Evolutionary conservation across 768 basidiomycete species (phyloP), one percentile per base, ranked within the genome.

Genomic region (Trametes elegans): DNA sequence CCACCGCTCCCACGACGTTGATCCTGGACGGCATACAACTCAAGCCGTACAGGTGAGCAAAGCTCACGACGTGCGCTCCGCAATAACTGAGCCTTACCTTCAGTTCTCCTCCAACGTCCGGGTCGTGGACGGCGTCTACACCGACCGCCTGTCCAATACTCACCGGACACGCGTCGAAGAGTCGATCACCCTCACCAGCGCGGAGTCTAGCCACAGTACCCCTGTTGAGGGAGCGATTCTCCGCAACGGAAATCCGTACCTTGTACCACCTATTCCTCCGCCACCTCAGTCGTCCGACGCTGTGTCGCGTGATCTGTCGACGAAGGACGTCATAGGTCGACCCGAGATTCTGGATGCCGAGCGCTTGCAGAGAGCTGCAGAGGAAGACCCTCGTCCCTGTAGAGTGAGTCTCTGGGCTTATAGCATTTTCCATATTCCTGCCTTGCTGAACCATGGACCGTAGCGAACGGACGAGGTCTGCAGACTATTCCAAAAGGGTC

Each of bases 401-500:
- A 44, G 51, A 21, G 51, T 53, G 9, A 28, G 51, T 53, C 2
- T n/a, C n/a, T n/a, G 13, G 3, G 5, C 40, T 13, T 11, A 11
- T 21, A 26, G 26, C 24, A 26, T 21, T 34, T 19, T 2, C 5
- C 19, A n/a, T 4, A 4, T 2, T 14, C 13, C 11, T 1, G 32
- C 19, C 0, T 1, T 31, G 11, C 21, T 32, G 23, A 42, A 10
- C 11, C 43, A 23, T 27, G 7, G 2, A 34, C 8, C 16, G 10
- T 31, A 58, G 51, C 44, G 18, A 18, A 28, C 5, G 19, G 29
- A 56, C 14, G 56, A 53, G 38, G 32, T 62, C 7, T 64, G 65
- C 31, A 16, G 11, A 7, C n/a, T 16, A 6, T 66, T 35, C 52
- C 49, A 43, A 29, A 53, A 47, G 18, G 60, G 57, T 3, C 9